These are phyloP conservation scores for Amphirosellinia nigrospora DNA, from an alignment of 495 filamentous ascomycete species.

Conservation along the genomic window DNA sequence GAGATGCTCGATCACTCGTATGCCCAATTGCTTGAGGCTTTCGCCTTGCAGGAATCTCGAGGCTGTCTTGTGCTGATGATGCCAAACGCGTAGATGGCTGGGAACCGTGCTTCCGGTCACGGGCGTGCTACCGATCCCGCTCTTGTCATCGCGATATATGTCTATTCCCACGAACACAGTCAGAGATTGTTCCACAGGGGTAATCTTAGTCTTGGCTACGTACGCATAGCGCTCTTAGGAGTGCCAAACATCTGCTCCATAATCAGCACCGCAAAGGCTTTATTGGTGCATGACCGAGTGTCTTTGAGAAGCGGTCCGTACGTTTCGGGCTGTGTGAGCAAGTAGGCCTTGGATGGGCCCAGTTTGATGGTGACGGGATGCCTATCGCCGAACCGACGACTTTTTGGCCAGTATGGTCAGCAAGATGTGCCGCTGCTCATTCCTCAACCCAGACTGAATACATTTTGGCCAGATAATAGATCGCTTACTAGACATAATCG, in stretches of 20 bases:
- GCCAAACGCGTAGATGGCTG: neutral
- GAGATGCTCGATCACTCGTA: neutral
- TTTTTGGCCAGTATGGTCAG: neutral
- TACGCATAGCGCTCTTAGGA: slow-evolving; percentile 13
- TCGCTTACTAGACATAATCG: neutral
- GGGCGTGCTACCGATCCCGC: neutral
- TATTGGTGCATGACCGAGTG: slow-evolving; percentile 1
- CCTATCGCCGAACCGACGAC: neutral
- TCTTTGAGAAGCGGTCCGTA: slow-evolving; percentile 9
- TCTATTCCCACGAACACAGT: neutral
- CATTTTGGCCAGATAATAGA: neutral
- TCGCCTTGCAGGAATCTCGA: neutral
- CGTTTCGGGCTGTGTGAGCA: neutral
- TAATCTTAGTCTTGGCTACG: neutral
- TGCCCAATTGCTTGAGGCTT: neutral
- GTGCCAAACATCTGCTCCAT: slow-evolving; percentile 8
- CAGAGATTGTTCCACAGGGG: neutral
- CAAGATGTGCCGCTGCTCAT: too few relatives aligned
- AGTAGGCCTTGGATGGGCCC: neutral
- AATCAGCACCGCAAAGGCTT: neutral
- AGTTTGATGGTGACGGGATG: slow-evolving; percentile 4
- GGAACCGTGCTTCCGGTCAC: neutral
- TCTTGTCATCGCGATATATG: neutral
- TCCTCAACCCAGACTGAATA: neutral
- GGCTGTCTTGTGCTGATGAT: neutral